Evolutionary conservation across 2,329 filamentous ascomycete genomes (phyloP), one percentile per base, ranked within the genome.

Genomic region (Didymellaceae sp.): DNA sequence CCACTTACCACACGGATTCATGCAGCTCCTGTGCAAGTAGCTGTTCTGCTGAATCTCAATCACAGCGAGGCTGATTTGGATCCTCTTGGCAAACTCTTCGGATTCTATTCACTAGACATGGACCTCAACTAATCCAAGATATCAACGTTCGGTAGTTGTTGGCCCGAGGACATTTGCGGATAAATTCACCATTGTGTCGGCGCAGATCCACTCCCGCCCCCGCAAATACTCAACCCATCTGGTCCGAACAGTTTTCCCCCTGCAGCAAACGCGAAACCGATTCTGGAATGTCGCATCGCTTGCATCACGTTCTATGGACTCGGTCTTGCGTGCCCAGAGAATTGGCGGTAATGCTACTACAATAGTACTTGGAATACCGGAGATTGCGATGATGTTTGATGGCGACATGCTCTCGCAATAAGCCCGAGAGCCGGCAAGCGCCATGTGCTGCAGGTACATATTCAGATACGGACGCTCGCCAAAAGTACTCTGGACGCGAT

Each of bases 281-380:
- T 48, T 48, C 24, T 5, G 44, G 32, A 39, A 20, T 22, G 25
- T 22, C 21, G 24, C 21, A 32, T 55, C 45, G 54, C 41, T 40
- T 38, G 24, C 17, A 50, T 55, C 42, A 61, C 54, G 53, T 38
- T 51, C 40, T 48, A 14, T 55, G 39, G 35, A 41, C 34, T 41
- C 34, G 16, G n/a, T 48, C 34, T 62, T 54, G 55, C 45, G 47
- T 57, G 59, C 49, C 42, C 40, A 39, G 31, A n/a, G 31, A 50
- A 26, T n/a, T 34, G 6, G 43, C 55, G 55, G 52, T 4, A 37
- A 21, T 37, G 6, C 49, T 61, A 21, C 59, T 47, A 21, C 18
- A 61, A 61, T n/a, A 54, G 10, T 53, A 55, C 34, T 46, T 57
- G 53, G 51, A 37, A 35, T 38, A 20, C 38, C 52, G 56, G 56